These are phyloP conservation scores for Cyclotella sp. DNA, from an alignment of 108 stramenopile genomes.

Conservation along the genomic window DNA sequence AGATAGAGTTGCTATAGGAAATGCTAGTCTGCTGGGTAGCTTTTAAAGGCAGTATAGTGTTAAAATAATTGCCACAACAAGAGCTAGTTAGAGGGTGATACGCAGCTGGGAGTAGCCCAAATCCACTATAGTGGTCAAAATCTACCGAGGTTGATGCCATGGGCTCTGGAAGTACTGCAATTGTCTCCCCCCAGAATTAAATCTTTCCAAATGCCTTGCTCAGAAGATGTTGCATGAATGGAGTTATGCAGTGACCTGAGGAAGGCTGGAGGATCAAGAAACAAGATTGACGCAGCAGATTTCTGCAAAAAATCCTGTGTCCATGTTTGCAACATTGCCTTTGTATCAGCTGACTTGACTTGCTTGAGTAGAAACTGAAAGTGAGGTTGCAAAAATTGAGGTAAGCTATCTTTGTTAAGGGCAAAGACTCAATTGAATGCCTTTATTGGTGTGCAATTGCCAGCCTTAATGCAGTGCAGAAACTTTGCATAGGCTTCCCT, in stretches of 20 bases:
- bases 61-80: too few relatives aligned
- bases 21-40: too few relatives aligned
- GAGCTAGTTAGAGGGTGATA: too few relatives aligned
- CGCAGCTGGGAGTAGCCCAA: too few relatives aligned
- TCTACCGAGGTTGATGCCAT: too few relatives aligned
- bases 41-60: too few relatives aligned
- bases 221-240: neutral
- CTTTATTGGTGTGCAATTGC: neutral
- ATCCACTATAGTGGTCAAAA: too few relatives aligned
- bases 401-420: neutral
- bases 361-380: slow-evolving; percentile 3
- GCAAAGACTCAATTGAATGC: neutral
- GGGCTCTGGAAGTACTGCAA: too few relatives aligned
- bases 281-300: neutral
- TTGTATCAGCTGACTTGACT: neutral
- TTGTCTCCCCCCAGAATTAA: neutral
- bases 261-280: neutral
- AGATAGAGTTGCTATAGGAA: too few relatives aligned
- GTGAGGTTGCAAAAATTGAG: slow-evolving; percentile 1
- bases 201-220: neutral
- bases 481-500: neutral
- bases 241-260: neutral
- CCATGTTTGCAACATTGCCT: slow-evolving; percentile 1
- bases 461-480: neutral
- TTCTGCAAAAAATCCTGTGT: neutral